Evolutionary conservation across 2,329 filamentous ascomycete species (phyloP), one percentile per base, ranked within the genome.

Genomic region (Chalaropsis ovoidea): DNA sequence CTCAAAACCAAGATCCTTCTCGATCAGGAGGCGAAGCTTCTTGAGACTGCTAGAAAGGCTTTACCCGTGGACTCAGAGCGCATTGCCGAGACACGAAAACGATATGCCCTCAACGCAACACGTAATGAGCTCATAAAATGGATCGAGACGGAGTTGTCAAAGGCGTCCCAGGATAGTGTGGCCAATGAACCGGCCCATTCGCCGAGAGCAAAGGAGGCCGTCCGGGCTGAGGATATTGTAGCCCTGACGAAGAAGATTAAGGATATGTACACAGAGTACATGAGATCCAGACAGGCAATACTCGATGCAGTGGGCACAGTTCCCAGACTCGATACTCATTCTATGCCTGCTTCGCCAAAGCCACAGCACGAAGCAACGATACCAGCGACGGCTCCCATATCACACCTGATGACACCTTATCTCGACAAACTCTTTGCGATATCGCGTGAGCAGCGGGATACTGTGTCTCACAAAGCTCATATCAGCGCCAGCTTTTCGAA

Each of bases 81-180:
- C 17, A 65, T 66, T 63, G 70, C 71, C 11, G 72, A 74, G 15
- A 69, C 71, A 64, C 72, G 75, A 17, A 82, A 80, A 68, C 69
- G 84, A 2, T 75, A 78, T 61, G 85, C 85, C 15, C 74, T 87
- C 10, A 79, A 78, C 52, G 75, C 75, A 7, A 82, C 84, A 11
- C 78, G 85, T 17, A 80, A 81, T 63, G 81, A 83, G 68, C 77
- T 87, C 62, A 86, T 87, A 67, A 77, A 74, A 66, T 87, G 85
- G 85, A 86, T 87, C 66, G 85, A 87, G 72, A 76, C 75, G 4
- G 85, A 87, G 71, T 74, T 87, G 24, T 61, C 67, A 67, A 42
- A 66, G 71, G 61, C 61, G 3, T 62, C 63, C 3, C 39, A 45
- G 6, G 41, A 64, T 8, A 27, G 31, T 15, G 42, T 31, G 22